Conservation (phyloP, 2,329 filamentous ascomycete genomes). For the Aspergillus texensis region DNA sequence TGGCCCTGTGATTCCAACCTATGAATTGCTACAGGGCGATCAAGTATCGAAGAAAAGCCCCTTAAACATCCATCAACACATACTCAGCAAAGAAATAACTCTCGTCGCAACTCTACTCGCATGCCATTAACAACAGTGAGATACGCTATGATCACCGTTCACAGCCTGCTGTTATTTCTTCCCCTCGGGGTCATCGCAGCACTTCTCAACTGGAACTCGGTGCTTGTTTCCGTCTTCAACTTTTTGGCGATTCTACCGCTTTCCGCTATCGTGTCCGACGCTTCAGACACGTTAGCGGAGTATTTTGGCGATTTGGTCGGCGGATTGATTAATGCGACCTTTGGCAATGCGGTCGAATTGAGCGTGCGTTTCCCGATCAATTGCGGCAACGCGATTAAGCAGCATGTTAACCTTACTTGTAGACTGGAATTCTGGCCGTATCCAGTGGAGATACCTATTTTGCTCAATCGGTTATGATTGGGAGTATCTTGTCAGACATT, state of each 20-base stretch:
- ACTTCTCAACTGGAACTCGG: constrained; percentile 58
- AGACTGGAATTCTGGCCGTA: constrained; percentile 80
- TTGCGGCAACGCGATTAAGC: neutral
- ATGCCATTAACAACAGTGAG: neutral
- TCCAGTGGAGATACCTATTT: constrained; percentile 79
- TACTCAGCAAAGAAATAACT: neutral
- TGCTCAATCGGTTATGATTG: constrained; percentile 88
- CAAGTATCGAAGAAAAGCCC: neutral
- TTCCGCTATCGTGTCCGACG: constrained; percentile 58
- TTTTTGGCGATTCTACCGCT: constrained; percentile 68
- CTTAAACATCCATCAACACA: neutral
- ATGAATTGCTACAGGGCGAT: neutral
- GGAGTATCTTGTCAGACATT: constrained; percentile 85
- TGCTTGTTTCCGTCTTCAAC: constrained; percentile 77
- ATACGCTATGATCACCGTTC: neutral
- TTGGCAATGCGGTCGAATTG: constrained; percentile 62
- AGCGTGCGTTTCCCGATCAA: constrained; percentile 59
- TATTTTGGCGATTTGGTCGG: constrained; percentile 59
- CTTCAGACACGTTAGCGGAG: constrained; percentile 58
- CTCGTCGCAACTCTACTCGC: neutral
- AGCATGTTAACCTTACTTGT: neutral
- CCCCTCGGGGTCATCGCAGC: constrained; percentile 73
- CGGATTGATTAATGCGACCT: constrained; percentile 60
- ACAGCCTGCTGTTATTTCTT: constrained; percentile 65
- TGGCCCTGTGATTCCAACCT: neutral